Conservation (phyloP, 371 early-diverging fungal genomes). For the Rhizopus delemar region DNA sequence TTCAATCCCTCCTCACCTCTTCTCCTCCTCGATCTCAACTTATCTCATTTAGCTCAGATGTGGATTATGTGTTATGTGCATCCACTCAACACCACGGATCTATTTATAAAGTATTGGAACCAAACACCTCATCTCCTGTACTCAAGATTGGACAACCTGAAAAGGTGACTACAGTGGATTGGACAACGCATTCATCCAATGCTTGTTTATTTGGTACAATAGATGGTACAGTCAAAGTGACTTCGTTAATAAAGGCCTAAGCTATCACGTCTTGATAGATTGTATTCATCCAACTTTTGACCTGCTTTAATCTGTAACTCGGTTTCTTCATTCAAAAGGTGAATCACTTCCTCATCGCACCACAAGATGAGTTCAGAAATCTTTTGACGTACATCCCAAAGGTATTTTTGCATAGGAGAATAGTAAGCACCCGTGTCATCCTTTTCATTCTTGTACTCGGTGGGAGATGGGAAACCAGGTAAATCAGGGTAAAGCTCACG, state of each 20-base stretch:
- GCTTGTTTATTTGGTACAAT: conserved; percentile 57
- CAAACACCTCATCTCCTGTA: conserved; percentile 32
- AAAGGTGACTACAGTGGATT: conserved; percentile 57
- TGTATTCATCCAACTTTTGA: conserved; percentile 22
- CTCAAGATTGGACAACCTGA: conserved; percentile 45
- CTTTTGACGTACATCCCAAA: conserved; percentile 47
- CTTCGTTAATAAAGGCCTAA: conserved; percentile 56
- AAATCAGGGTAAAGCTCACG: conserved; percentile 41
- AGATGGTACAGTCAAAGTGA: conserved; percentile 61
- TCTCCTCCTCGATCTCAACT: conserved; percentile 48
- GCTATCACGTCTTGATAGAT: conserved; percentile 22
- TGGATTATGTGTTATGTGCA: conserved; percentile 47
- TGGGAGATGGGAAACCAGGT: conserved; percentile 41
- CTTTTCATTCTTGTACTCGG: conserved; percentile 29
- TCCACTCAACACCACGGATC: conserved; percentile 18
- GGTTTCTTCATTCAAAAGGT: conserved; percentile 16
- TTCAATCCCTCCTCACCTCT: conserved; percentile 35
- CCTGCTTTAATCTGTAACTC: conserved; percentile 19
- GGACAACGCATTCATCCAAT: conserved; percentile 54
- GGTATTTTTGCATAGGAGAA: conserved; percentile 49
- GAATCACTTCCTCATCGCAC: conserved; percentile 23
- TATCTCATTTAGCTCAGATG: conserved; percentile 52
- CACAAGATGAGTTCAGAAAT: conserved; percentile 20
- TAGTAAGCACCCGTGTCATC: conserved; percentile 52
- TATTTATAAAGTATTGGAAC: conserved; percentile 41